These are phyloP conservation scores for Macadamia integrifolia DNA, from an alignment of 164 flowering plant genomes.

Conservation along the genomic window DNA sequence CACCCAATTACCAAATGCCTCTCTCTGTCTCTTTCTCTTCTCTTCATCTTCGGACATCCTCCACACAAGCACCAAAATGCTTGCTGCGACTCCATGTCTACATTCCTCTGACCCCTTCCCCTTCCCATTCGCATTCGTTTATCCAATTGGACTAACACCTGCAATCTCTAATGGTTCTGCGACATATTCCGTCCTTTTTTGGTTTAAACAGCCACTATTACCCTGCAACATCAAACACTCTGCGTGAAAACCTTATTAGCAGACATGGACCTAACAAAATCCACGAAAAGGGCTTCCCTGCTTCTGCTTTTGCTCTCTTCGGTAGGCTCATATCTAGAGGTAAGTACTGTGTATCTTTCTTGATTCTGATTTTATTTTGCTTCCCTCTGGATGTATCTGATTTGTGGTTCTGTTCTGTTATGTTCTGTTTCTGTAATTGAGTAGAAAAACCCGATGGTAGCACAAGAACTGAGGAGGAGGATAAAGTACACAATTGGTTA, in stretches of 20 bases:
- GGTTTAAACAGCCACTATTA: not conserved
- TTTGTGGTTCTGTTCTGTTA: not conserved
- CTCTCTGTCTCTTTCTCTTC: constrained; percentile 4
- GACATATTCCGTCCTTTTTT: constrained; percentile 11
- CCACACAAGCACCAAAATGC: constrained; percentile 8
- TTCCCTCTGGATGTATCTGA: not conserved
- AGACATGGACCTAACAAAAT: constrained; percentile 5
- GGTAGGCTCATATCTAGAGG: constrained; percentile 33
- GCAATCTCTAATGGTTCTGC: constrained; percentile 17
- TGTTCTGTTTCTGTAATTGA: constrained; percentile 3
- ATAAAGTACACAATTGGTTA: constrained; percentile 62
- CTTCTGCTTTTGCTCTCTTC: constrained; percentile 14
- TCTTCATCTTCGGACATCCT: not conserved
- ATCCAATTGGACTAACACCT: not conserved
- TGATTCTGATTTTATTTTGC: constrained; percentile 1
- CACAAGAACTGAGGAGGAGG: constrained; percentile 51
- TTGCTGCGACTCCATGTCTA: not conserved
- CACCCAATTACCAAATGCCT: no score
- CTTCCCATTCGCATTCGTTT: not conserved
- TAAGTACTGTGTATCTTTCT: constrained; percentile 6
- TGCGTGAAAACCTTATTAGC: constrained; percentile 20
- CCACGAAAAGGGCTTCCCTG: constrained; percentile 10
- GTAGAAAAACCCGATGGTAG: constrained; percentile 48
- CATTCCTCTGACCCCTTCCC: no score
- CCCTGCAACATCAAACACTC: constrained; percentile 8